A percentile compares a stretch with the other conserved stretches of the same genome.
phyloP scores from a whole-genome alignment of 2,329 filamentous ascomycete species.

The Cladosporium sp. region DNA sequence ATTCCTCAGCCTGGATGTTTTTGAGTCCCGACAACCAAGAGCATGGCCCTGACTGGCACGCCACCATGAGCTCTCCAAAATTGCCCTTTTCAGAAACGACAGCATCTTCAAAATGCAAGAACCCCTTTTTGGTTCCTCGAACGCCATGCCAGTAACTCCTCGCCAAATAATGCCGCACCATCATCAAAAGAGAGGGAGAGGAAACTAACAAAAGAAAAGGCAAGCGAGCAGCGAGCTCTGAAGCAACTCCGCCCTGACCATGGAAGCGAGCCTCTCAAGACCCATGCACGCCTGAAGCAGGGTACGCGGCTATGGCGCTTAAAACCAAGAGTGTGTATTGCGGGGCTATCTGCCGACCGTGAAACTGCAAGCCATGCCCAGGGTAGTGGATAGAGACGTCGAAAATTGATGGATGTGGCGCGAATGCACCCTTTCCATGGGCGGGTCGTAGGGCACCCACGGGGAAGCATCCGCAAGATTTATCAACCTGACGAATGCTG shows the following conservation, averaged over 20 bases:
- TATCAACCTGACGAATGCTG: background rate
- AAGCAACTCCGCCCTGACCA: background rate
- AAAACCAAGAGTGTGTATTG: background rate
- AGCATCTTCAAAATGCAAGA: background rate
- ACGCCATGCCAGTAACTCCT: background rate
- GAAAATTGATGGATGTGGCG: background rate
- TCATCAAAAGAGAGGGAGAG: background rate
- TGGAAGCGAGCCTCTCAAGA: slow-evolving; percentile 1
- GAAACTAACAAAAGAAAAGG: background rate
- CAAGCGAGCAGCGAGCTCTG: background rate
- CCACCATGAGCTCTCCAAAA: background rate
- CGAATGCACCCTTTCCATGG: background rate
- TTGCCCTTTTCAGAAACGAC: background rate
- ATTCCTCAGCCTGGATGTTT: background rate
- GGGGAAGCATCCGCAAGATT: background rate
- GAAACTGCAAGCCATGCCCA: background rate
- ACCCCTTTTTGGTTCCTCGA: background rate
- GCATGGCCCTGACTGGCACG: background rate
- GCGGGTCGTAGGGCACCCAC: background rate
- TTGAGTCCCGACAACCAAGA: background rate
- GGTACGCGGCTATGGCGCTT: slow-evolving; percentile 8
- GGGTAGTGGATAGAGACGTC: background rate
- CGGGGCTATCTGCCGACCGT: background rate
- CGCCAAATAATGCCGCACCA: background rate
- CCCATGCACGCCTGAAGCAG: background rate